Evolutionary conservation across 257 asterid species (phyloP).

Genomic region (Ajuga chamaepitys): DNA sequence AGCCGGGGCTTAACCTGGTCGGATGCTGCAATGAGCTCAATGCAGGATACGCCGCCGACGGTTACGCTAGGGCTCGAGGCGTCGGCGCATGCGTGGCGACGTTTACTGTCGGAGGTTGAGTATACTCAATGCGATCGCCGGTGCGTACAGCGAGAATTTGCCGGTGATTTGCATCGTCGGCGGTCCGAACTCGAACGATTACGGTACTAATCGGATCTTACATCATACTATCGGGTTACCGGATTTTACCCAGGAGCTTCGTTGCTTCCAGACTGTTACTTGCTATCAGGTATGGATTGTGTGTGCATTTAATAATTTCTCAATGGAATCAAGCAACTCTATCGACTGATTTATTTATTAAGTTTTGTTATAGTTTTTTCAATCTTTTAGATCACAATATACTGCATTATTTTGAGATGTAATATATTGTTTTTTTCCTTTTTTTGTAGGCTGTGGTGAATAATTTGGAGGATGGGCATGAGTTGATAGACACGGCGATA

Average conservation of each 20-base stretch:
- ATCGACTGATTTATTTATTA: too few species aligned
- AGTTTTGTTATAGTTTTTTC: too few species aligned
- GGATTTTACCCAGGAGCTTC: slow-evolving; percentile 36
- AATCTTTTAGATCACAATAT: too few species aligned
- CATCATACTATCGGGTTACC: slow-evolving; percentile 39
- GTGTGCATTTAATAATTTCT: not conserved
- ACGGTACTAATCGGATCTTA: slow-evolving; percentile 29
- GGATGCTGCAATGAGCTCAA: slow-evolving; percentile 46
- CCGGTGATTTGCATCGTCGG: slow-evolving; percentile 40
- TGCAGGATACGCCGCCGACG: slow-evolving; percentile 42
- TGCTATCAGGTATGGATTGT: slow-evolving; percentile 26
- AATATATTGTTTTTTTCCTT: not conserved
- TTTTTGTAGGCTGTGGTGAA: slow-evolving; percentile 31
- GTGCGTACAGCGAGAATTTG: slow-evolving; percentile 36
- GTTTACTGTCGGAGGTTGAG: slow-evolving; percentile 42
- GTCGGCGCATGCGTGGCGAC: slow-evolving; percentile 40
- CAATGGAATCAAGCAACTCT: not conserved
- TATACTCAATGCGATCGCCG: slow-evolving; percentile 34
- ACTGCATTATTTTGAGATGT: too few species aligned
- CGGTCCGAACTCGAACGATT: slow-evolving; percentile 40
- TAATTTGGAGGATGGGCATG: slow-evolving; percentile 35
- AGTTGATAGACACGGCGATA: slow-evolving; percentile 33
- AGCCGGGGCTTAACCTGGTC: slow-evolving; percentile 35
- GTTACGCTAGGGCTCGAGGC: slow-evolving; percentile 35
- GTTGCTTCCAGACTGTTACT: slow-evolving; percentile 38